Evolutionary conservation across 2,329 filamentous ascomycete genomes (phyloP), one percentile per base, ranked within the genome.

Genomic region (Cryphonectria naterciae): DNA sequence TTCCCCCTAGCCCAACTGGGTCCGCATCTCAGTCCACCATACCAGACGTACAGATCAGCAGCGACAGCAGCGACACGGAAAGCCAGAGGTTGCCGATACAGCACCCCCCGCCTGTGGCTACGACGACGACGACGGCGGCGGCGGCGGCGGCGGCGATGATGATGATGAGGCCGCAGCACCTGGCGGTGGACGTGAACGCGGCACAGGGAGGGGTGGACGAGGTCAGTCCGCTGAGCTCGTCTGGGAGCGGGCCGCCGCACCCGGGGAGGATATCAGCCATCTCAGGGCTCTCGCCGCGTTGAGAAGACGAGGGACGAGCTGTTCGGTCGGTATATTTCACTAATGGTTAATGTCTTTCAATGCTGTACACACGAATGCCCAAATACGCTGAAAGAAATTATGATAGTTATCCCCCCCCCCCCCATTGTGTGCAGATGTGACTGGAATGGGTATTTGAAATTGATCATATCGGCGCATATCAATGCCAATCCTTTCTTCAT

Each of bases 221-320:
- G 35, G 71, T 73, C 49, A 73, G 71, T 37, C 71, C 71, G 32
- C 32, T 73, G 63, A 73, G 71, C 69, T 71, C 69, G 5, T 64
- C 69, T 35, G 69, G 71, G 49, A 71, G 69, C 67, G 69, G 71
- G 25, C 41, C 60, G 63, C 63, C 67, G 1, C 49, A 60, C 2
- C 65, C 71, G 22, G 60, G 28, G 10, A 65, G 69, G 32, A 54
- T 67, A n/a, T 73, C 71, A n/a, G 69, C 52, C 19, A 60, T 73
- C 32, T 73, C 71, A 2, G 63, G 66, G 10, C 19, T 71, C 58
- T 69, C 46, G 25, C 64, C 63, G 11, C 56, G 39, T 22, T 68
- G 62, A 43, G n/a, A 39, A 49, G 22, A 22, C 6, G 19, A 8
- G 19, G 17, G 10, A 17, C 19, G n/a, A 49, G 19, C 41, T n/a